These are phyloP conservation scores for Marasmius fiardii DNA, from an alignment of 1,284 basidiomycete species.

Conservation along the genomic window DNA sequence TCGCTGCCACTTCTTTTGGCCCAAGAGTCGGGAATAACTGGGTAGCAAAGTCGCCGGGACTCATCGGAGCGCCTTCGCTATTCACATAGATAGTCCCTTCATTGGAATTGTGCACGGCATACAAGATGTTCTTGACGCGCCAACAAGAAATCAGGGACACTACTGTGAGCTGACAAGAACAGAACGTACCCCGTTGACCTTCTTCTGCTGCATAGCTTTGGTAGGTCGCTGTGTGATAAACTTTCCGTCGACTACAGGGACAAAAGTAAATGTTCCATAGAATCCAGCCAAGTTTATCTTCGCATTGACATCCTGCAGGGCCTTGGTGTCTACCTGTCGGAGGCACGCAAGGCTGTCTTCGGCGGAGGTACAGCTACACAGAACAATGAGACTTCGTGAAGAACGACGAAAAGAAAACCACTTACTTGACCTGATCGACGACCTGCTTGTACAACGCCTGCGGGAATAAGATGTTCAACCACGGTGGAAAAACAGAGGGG, in stretches of 20 bases:
- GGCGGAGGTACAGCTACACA: slow-evolving; percentile 33
- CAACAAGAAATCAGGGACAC: background rate
- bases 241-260: slow-evolving; percentile 42
- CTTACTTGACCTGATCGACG: slow-evolving; percentile 29
- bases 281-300: slow-evolving; percentile 32
- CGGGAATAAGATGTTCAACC: background rate
- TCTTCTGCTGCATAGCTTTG: slow-evolving; percentile 28
- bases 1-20: background rate
- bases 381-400: background rate
- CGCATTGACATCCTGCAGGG: slow-evolving; percentile 31
- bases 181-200: slow-evolving; percentile 36
- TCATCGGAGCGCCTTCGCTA: background rate
- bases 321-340: slow-evolving; percentile 24
- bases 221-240: slow-evolving; percentile 42
- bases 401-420: background rate
- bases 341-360: slow-evolving; percentile 33
- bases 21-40: slow-evolving; percentile 21
- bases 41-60: slow-evolving; percentile 2
- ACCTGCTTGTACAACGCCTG: slow-evolving; percentile 33
- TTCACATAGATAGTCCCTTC: slow-evolving; percentile 34
- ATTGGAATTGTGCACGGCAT: slow-evolving; percentile 34
- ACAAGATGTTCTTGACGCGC: slow-evolving; percentile 15
- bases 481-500: background rate
- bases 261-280: slow-evolving; percentile 37
- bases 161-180: background rate